Percentiles rank a stretch among this genome's conserved stretches.
phyloP scores from a whole-genome alignment of 257 asterid species.

The Lithospermum erythrorhizon region DNA sequence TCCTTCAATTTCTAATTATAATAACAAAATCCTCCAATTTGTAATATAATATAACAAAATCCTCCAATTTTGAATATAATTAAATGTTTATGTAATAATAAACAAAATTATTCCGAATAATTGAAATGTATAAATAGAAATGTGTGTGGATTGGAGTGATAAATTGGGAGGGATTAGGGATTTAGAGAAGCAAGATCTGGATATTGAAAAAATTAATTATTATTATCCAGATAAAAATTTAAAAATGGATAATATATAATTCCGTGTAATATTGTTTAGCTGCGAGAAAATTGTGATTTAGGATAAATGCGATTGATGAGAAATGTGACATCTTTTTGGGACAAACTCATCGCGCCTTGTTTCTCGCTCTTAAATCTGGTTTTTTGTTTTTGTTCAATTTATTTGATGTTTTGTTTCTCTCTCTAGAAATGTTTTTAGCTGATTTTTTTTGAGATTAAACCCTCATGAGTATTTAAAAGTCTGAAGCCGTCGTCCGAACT shows the following conservation, averaged over 20 bases:
- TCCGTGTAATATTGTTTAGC: neutral
- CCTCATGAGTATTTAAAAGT: too few species aligned
- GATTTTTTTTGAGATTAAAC: neutral
- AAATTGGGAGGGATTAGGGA: constrained; percentile 17
- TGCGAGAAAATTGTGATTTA: neutral
- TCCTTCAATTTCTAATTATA: too few species aligned
- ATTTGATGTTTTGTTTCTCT: constrained; percentile 5
- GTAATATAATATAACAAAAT: too few species aligned
- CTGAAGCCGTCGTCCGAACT: too few species aligned
- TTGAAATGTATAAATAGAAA: neutral
- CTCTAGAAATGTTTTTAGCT: neutral
- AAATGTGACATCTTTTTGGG: constrained; percentile 15
- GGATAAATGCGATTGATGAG: neutral
- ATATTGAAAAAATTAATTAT: neutral
- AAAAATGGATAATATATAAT: constrained; percentile 13
- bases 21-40: too few species aligned
- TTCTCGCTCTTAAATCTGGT: constrained; percentile 53
- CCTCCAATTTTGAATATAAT: too few species aligned
- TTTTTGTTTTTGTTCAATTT: too few species aligned
- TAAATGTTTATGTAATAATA: too few species aligned
- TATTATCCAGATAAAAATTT: constrained; percentile 3
- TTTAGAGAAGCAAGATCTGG: constrained; percentile 51
- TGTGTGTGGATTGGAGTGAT: constrained; percentile 12
- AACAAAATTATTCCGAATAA: too few species aligned
- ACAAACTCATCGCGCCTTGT: constrained; percentile 85